A percentile compares a stretch with the other conserved stretches of the same genome.
Conservation (phyloP, 106 monocot genomes). For the Allium sativum region DNA sequence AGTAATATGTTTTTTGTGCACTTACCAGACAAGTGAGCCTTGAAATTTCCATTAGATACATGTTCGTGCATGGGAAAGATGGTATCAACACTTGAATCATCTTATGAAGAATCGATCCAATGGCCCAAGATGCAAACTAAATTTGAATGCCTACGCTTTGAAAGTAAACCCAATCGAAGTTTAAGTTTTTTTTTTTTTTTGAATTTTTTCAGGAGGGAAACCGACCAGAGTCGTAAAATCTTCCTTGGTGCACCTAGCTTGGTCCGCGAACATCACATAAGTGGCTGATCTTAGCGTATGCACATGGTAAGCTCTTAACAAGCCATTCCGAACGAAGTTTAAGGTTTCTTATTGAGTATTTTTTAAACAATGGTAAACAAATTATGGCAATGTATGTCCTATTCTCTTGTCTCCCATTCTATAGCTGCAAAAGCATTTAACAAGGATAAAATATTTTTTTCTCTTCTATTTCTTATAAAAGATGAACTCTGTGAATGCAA, state of each 20-base stretch:
- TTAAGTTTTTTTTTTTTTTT: too few species aligned
- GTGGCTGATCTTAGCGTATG: too few species aligned
- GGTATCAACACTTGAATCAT: constrained; percentile 59
- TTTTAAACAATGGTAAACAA: constrained; percentile 74
- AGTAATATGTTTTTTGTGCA: neutral
- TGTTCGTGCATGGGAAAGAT: constrained; percentile 93
- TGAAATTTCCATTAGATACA: constrained; percentile 61
- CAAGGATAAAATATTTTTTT: neutral
- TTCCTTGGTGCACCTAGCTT: too few species aligned
- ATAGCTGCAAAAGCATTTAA: constrained; percentile 46
- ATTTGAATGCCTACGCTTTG: constrained; percentile 93
- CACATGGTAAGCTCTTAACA: too few species aligned
- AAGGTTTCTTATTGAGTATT: constrained; percentile 75
- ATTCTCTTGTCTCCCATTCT: constrained; percentile 86
- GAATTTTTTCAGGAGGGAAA: too few species aligned
- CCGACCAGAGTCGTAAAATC: too few species aligned
- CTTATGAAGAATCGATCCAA: constrained; percentile 54
- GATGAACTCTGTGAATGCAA: neutral
- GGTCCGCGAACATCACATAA: too few species aligned
- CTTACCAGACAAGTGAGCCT: constrained; percentile 61
- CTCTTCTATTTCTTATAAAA: neutral
- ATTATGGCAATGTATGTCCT: constrained; percentile 71
- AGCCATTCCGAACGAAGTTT: too few species aligned
- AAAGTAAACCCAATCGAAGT: constrained; percentile 84
- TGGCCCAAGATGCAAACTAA: constrained; percentile 91